A percentile compares a stretch with the other conserved stretches of the same genome.
Evolutionary conservation across 2,329 filamentous ascomycete species (phyloP).

Genomic region (Akanthomyces dipterigenus): DNA sequence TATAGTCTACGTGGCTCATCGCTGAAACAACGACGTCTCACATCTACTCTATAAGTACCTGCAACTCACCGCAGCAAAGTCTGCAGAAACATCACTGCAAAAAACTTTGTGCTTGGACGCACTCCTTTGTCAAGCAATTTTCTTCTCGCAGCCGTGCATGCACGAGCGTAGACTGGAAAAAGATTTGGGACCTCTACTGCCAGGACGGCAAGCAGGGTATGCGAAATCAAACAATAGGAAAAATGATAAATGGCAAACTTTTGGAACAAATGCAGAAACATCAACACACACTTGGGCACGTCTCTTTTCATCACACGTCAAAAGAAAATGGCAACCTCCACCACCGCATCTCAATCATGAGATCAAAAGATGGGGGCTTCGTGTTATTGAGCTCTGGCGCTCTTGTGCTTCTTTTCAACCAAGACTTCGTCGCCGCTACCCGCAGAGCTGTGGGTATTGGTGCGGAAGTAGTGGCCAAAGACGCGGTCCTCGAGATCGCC

Average conservation of each 20-base stretch:
- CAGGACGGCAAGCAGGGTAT: neutral
- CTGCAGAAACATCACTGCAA: neutral
- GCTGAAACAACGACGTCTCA: neutral
- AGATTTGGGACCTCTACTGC: neutral
- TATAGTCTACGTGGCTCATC: slow-evolving; percentile 8
- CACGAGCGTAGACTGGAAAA: neutral
- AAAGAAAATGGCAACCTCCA: slow-evolving; percentile 8
- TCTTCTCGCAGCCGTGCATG: neutral
- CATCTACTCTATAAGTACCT: neutral
- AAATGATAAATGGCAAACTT: neutral
- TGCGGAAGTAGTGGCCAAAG: slow-evolving; percentile 26
- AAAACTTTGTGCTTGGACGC: neutral
- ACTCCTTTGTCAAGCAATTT: neutral
- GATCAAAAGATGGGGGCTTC: slow-evolving; percentile 3
- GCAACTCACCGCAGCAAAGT: neutral
- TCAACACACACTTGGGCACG: neutral
- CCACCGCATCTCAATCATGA: slow-evolving; percentile 1
- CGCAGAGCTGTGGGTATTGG: slow-evolving; percentile 14
- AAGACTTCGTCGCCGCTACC: slow-evolving; percentile 16
- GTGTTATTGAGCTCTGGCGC: slow-evolving; percentile 16
- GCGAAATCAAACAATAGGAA: slow-evolving; percentile 8
- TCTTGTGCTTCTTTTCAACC: slow-evolving; percentile 13
- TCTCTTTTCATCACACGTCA: slow-evolving; percentile 3
- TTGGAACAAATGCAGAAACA: neutral
- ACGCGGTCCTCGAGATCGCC: slow-evolving; percentile 26